These are phyloP conservation scores for Sporisorium graminicola DNA, from an alignment of 1,284 basidiomycete species.

Conservation along the genomic window DNA sequence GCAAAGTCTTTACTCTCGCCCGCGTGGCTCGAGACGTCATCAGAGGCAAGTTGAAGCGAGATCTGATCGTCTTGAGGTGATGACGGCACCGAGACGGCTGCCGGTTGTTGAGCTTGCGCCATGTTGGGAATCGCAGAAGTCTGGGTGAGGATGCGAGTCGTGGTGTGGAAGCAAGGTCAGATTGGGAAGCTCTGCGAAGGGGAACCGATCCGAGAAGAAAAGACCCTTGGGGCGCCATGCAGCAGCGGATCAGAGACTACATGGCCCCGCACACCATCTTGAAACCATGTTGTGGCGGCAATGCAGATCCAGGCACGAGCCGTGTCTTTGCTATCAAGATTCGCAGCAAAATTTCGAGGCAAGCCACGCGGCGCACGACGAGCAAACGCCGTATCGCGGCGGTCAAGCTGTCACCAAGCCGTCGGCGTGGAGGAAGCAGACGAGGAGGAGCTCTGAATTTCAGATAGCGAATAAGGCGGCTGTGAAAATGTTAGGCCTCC, in stretches of 20 bases:
- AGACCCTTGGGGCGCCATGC: neutral
- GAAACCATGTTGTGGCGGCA: neutral
- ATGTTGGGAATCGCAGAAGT: neutral
- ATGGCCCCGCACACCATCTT: neutral
- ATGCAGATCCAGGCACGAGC: neutral
- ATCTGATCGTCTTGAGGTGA: neutral
- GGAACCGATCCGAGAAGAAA: neutral
- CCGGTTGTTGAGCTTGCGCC: neutral
- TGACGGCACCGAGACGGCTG: neutral
- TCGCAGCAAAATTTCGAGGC: neutral
- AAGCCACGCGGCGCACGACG: no score
- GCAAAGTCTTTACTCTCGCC: slow-evolving; percentile 15
- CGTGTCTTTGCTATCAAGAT: neutral
- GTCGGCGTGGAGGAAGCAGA: neutral
- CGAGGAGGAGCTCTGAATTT: no score
- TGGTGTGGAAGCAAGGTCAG: neutral
- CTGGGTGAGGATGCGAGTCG: neutral
- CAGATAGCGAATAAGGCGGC: no score
- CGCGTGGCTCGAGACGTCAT: slow-evolving; percentile 7
- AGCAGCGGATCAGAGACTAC: neutral
- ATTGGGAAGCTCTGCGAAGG: neutral
- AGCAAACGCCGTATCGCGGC: no score
- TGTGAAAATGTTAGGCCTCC: neutral
- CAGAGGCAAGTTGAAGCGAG: neutral
- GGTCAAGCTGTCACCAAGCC: neutral